These are phyloP conservation scores for Tylopilus intermedius DNA, from an alignment of 768 basidiomycete species.

Conservation along the genomic window DNA sequence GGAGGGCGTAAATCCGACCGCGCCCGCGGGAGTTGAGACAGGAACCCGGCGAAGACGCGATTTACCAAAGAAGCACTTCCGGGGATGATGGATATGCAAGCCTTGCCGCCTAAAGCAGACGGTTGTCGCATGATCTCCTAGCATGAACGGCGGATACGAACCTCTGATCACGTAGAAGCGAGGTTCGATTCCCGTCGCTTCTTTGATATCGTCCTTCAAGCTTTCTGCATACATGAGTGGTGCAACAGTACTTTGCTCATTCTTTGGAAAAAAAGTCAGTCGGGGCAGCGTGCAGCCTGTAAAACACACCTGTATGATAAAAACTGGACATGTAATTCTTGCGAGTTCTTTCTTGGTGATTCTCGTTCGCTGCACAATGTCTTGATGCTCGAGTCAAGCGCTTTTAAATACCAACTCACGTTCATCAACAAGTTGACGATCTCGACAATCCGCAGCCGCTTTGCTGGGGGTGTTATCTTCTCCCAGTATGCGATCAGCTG, in stretches of 20 bases:
- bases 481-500: conserved; percentile 70
- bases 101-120: conserved; percentile 43
- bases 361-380: conserved; percentile 45
- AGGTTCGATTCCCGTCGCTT: conserved; percentile 43
- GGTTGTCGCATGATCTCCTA: neutral
- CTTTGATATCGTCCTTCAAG: conserved; percentile 44
- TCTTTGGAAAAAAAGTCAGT: conserved; percentile 36
- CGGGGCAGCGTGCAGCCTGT: neutral
- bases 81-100: conserved; percentile 51
- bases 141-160: conserved; percentile 20
- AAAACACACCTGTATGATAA: conserved; percentile 59
- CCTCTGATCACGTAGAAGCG: conserved; percentile 60
- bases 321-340: conserved; percentile 56
- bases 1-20: conserved; percentile 46
- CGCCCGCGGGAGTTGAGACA: conserved; percentile 47
- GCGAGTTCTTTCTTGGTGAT: conserved; percentile 45
- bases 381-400: neutral
- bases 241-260: conserved; percentile 51
- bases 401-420: conserved; percentile 35
- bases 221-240: conserved; percentile 55
- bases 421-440: conserved; percentile 55
- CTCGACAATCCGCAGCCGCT: conserved; percentile 48
- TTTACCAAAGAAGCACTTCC: conserved; percentile 59
- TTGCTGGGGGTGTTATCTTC: conserved; percentile 47
- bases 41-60: conserved; percentile 58